Evolutionary conservation across 2,329 filamentous ascomycete species (phyloP), one percentile per base, ranked within the genome.

Genomic region (Phyllosticta ampelicida): DNA sequence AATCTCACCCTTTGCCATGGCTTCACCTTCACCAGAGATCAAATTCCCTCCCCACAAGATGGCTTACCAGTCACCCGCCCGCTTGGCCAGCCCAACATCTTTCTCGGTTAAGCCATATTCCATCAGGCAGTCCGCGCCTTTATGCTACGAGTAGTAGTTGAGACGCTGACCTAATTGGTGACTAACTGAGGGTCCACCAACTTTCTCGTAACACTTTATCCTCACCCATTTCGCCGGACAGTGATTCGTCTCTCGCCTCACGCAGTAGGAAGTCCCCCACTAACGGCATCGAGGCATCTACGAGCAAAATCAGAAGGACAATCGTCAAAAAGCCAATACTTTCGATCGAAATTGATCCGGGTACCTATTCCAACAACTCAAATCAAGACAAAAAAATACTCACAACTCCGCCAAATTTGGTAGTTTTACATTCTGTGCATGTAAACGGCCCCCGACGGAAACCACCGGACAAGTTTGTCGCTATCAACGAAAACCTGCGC

Each of bases 251-350:
- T 16, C 85, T 84, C 29, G 80, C 82, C 1, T 75, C 80, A 9
- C 84, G 86, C 64, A 81, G 88, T 65, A 89, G 86, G 76, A 70
- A 78, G 64, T 94, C 86, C 70, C 87, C 87, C 2, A 87, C 86
- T 20, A 63, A 61, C 29, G 94, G 86, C 70, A 86, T 86, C 2
- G 87, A 86, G 21, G 63, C 63, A 18, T 64, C 67, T 9, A 62
- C 62, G 18, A 66, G 67, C 63, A 96, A 96, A 78, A 82, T 86
- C 0, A 84, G 88, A 44, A 95, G 96, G 75, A 82, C 88, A 9
- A 88, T 92, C 66, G 86, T 90, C 65, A 78, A 89, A 89, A 74
- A 90, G 90, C 78, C 73, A 26, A 26, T 8, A 26, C 23, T 8
- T 26, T 26, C 23, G 8, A 26, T 26, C 23, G 23, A 26, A 26